Percentiles rank a stretch among this genome's conserved stretches.
phyloP scores from a whole-genome alignment of 495 filamentous ascomycete genomes.

The Hypoxylon trugodes region DNA sequence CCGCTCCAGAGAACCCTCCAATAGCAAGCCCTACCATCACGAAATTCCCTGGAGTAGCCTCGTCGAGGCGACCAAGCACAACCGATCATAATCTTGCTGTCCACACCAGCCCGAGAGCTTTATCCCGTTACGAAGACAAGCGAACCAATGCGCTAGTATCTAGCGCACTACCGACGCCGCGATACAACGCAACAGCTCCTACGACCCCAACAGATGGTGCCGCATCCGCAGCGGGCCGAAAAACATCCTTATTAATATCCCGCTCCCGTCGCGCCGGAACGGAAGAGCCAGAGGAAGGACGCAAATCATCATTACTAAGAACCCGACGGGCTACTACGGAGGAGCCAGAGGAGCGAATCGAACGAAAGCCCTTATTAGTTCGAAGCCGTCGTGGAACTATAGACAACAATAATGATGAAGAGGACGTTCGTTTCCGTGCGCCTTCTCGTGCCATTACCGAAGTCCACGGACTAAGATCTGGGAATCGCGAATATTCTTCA shows the following conservation, averaged over 20 bases:
- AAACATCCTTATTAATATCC: slow-evolving; percentile 55
- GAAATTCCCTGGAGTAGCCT: slow-evolving; percentile 44
- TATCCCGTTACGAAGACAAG: slow-evolving; percentile 77
- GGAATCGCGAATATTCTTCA: slow-evolving; percentile 44
- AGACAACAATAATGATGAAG: slow-evolving; percentile 57
- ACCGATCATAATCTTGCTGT: slow-evolving; percentile 44
- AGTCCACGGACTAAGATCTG: slow-evolving; percentile 49
- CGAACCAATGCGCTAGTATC: slow-evolving; percentile 67
- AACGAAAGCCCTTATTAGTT: slow-evolving; percentile 52
- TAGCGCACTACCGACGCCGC: slow-evolving; percentile 51
- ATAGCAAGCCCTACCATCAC: slow-evolving; percentile 48
- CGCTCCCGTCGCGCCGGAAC: slow-evolving; percentile 53
- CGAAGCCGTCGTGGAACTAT: slow-evolving; percentile 52
- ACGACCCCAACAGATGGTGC: slow-evolving; percentile 36
- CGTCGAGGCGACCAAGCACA: slow-evolving; percentile 47
- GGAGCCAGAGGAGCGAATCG: slow-evolving; percentile 55
- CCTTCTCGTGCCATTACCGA: slow-evolving; percentile 67
- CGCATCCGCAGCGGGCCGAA: slow-evolving; percentile 44
- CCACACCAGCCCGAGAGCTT: slow-evolving; percentile 66
- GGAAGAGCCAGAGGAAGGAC: slow-evolving; percentile 57
- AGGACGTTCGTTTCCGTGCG: slow-evolving; percentile 58
- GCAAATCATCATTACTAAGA: slow-evolving; percentile 56
- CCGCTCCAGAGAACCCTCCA: slow-evolving; percentile 39
- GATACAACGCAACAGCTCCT: slow-evolving; percentile 45
- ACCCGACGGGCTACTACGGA: slow-evolving; percentile 57